Base-by-base conservation (phyloP, 208 protist species). In the Angomonas deanei region DNA sequence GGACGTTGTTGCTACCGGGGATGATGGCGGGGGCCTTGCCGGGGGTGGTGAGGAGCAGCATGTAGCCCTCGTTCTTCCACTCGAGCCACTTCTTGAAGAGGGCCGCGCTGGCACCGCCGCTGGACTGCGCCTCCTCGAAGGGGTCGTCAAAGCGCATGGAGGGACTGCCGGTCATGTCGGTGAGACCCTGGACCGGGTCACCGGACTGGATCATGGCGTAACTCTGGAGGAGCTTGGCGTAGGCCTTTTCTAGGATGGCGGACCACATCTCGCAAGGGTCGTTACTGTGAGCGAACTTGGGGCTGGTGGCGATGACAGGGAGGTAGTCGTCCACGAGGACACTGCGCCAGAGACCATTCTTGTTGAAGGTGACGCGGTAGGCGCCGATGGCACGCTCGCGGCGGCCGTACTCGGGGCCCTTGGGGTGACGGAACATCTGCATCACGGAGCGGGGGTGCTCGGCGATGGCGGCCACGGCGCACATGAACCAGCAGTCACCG, bases 251-350 rank as follows among this genome's bases (percentile, higher is more conserved):
- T 13, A 96, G 69, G 52, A 97, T 75, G 21, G 80, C 69, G 1
- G 87, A 75, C 92, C 92, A 97, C 61, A 96, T 54, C 81, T 97
- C 88, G 64, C 78, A 82, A 21, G 52, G 61, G 66, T 96, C 86
- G n/a, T 60, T 56, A 61, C 77, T 85, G 71, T 76, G 73, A 3
- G 77, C 75, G 59, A 87, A 85, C 65, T 66, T 76, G 11, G 72
- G 80, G 5, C 54, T 70, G 31, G 61, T 74, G 15, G 66, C 86
- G 11, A 88, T 49, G 23, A 78, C 73, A 8, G 91, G 91, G 26
- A 97, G 61, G 67, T 91, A 94, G 74, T 95, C 84, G 53, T 97
- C 91, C 17, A 97, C 88, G 10, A 93, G 36, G 54, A 97, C 76
- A 55, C 61, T 88, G 58, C 72, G 77, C 91, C 91, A 97, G 19